These are phyloP conservation scores for Leccinum boreale DNA, from an alignment of 768 basidiomycete genomes.

Conservation along the genomic window DNA sequence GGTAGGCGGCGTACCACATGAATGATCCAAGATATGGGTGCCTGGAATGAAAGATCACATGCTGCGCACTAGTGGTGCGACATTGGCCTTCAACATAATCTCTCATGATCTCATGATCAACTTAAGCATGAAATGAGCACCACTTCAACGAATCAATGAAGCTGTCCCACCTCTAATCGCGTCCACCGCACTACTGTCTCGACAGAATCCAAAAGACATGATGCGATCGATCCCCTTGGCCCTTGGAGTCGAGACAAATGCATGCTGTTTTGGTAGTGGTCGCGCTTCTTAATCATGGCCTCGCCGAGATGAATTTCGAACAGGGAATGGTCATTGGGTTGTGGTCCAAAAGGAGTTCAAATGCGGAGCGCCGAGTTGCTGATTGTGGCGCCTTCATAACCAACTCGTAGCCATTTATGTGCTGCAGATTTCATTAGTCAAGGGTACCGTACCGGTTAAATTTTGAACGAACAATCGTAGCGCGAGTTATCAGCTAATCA, in stretches of 20 bases:
- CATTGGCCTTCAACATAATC: not conserved
- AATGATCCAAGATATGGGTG: not conserved
- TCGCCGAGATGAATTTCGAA: too few species aligned
- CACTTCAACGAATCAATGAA: not conserved
- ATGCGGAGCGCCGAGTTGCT: not conserved
- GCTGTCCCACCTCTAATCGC: not conserved
- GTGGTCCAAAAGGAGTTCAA: not conserved
- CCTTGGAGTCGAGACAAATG: not conserved
- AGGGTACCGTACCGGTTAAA: not conserved
- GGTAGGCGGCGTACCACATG: not conserved
- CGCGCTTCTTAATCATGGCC: too few species aligned
- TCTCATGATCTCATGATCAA: not conserved
- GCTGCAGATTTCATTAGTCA: not conserved
- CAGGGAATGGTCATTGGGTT: not conserved
- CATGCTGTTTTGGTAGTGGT: not conserved
- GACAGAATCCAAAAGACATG: not conserved
- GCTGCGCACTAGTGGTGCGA: too few species aligned
- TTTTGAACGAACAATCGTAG: not conserved
- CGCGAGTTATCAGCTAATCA: not conserved
- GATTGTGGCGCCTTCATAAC: not conserved
- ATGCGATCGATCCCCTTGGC: not conserved
- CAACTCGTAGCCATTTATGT: not conserved
- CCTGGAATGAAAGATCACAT: not conserved
- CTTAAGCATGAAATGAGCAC: not conserved
- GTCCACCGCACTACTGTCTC: not conserved